Conservation (phyloP, 805 yeast genomes). For the Metschnikowia orientalis region DNA sequence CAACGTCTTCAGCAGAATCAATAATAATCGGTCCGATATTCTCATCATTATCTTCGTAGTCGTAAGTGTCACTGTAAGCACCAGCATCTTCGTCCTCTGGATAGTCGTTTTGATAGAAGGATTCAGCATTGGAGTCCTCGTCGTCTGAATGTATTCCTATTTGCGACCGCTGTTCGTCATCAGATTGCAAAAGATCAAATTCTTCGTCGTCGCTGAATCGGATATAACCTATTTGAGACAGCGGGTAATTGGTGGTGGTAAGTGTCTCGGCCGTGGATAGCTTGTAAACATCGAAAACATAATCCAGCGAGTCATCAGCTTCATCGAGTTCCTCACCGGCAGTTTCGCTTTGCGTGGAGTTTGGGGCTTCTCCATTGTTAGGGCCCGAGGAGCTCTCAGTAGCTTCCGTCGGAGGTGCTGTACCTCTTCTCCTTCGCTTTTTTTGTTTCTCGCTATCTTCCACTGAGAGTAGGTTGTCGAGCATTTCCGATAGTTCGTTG, state of each 20-base stretch:
- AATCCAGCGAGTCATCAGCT: slow-evolving; percentile 55
- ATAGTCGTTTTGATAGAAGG: slow-evolving; percentile 85
- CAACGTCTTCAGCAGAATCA: slow-evolving; percentile 12
- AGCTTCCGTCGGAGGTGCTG: no score
- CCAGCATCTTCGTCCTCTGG: slow-evolving; percentile 87
- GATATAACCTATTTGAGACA: slow-evolving; percentile 50
- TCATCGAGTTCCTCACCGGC: no score
- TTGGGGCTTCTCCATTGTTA: no score
- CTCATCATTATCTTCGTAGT: slow-evolving; percentile 17
- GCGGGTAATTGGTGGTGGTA: slow-evolving; percentile 46
- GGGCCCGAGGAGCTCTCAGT: slow-evolving; percentile 1
- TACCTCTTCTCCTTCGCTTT: slow-evolving; percentile 2
- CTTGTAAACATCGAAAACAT: slow-evolving; percentile 84
- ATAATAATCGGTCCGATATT: slow-evolving; percentile 12
- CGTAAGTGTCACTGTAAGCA: slow-evolving; percentile 16
- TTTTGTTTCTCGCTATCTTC: slow-evolving; percentile 8
- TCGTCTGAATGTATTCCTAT: slow-evolving; percentile 50
- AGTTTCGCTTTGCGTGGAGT: no score
- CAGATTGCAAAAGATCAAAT: slow-evolving; percentile 32
- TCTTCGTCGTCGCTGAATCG: slow-evolving; percentile 54
- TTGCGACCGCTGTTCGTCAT: slow-evolving; percentile 33
- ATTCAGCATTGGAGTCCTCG: slow-evolving; percentile 88
- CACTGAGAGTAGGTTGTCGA: slow-evolving; percentile 52
- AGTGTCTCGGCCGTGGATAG: slow-evolving; percentile 27
- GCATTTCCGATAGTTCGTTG: slow-evolving; percentile 70